Evolutionary conservation across 129 eudicot species (phyloP), one percentile per base, ranked within the genome.

Genomic region (Arctium minus): DNA sequence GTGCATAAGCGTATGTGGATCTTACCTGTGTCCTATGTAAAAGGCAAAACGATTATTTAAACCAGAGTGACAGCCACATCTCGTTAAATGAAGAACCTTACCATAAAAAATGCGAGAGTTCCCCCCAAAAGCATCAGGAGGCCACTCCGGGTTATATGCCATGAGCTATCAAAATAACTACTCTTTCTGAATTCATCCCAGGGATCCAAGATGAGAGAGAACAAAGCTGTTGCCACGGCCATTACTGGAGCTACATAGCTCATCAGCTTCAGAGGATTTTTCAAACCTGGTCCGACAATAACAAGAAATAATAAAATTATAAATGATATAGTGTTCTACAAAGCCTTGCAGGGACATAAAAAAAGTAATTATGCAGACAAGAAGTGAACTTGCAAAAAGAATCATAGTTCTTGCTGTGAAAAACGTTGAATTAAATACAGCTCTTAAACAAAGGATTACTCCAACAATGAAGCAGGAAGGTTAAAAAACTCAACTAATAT

Each of bases 81-180:
- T 74, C 29, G 37, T 32, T 81, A 74, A 72, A 73, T 33, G 74
- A 36, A 65, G 48, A 44, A 67, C 31, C 46, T 69, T 85, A 96
- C 99, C 99, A 96, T 96, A 86, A 93, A 91, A 80, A 96, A 96
- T 70, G 98, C 99, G 42, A 96, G 90, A 82, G 94, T 91, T 48
- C 99, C 99, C 60, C 99, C 99, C 68, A 96, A 91, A 87, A 96
- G 89, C 99, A 96, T 90, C 70, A 96, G 83, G 85, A 96, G 87
- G 84, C 89, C 91, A 82, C 97, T 96, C 46, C 94, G 88, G 32
- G 78, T 50, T 2, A 91, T 86, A 86, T 96, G 93, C 95, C 93
- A 90, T 75, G 93, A 83, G 90, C 93, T 96, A 81, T 96, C 89
- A 56, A 96, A 96, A 85, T 96, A 96, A 80, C 32, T 86, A 75